These are phyloP conservation scores for Forsythia suspensa DNA, from an alignment of 257 asterid genomes.

Conservation along the genomic window DNA sequence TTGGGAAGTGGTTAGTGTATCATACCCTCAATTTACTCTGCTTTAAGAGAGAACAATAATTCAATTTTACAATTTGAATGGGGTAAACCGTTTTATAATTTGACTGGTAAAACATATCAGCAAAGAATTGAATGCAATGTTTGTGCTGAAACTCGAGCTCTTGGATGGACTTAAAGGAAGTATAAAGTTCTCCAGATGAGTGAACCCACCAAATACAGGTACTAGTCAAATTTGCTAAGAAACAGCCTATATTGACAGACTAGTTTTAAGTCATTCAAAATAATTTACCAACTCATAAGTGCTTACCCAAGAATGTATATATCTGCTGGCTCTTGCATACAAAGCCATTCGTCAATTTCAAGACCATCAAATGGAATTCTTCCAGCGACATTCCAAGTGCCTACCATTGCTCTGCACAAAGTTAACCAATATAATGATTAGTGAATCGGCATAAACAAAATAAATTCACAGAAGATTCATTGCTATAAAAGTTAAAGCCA, in stretches of 20 bases:
- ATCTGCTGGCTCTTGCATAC: slow-evolving; percentile 82
- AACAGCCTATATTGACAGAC: neutral
- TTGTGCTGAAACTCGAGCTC: neutral
- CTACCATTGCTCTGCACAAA: slow-evolving; percentile 63
- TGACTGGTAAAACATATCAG: neutral
- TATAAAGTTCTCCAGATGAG: neutral
- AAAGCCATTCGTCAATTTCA: slow-evolving; percentile 88
- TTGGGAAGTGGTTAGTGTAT: neutral
- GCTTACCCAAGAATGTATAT: slow-evolving; percentile 81
- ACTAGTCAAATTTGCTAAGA: neutral
- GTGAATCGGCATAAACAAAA: neutral
- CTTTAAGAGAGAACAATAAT: neutral
- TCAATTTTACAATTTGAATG: neutral
- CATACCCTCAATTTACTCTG: neutral
- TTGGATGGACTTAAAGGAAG: neutral
- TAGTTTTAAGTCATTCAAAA: slow-evolving; percentile 1
- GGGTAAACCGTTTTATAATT: neutral
- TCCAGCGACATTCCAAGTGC: slow-evolving; percentile 97
- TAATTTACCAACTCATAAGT: neutral
- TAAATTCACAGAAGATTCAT: neutral
- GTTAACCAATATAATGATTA: slow-evolving; percentile 1
- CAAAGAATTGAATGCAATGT: neutral
- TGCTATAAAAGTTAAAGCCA: neutral
- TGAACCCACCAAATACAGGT: neutral
- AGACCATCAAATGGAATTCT: slow-evolving; percentile 64